Conservation (phyloP, 352 stramenopile species). For the Blastocystis sp. region DNA sequence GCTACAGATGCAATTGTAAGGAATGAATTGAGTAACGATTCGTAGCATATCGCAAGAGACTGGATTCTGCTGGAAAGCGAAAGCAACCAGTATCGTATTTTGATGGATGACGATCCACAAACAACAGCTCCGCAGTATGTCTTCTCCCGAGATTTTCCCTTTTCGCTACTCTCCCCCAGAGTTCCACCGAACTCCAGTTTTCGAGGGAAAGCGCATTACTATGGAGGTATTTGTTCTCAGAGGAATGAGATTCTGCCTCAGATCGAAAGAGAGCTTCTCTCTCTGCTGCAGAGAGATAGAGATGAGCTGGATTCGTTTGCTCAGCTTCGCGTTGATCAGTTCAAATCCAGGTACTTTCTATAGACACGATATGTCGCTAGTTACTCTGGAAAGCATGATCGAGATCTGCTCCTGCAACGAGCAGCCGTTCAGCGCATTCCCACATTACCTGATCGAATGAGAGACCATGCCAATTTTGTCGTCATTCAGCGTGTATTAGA, state of each 20-base stretch:
- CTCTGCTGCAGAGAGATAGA: neutral
- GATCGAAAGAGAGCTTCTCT: neutral
- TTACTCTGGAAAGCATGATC: neutral
- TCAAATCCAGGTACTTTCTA: neutral
- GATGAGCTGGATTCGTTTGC: neutral
- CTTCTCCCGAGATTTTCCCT: slow-evolving; percentile 1
- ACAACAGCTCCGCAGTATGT: neutral
- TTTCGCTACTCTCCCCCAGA: slow-evolving; percentile 1
- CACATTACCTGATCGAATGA: neutral
- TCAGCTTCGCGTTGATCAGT: neutral
- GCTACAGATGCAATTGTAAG: neutral
- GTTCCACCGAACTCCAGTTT: neutral
- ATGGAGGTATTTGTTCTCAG: neutral
- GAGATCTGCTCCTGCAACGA: neutral
- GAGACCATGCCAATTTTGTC: neutral
- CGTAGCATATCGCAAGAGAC: neutral
- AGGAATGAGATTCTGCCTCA: neutral
- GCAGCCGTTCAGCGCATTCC: neutral
- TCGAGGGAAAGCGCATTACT: neutral
- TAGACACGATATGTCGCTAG: too few relatives aligned
- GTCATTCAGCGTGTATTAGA: neutral
- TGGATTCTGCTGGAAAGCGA: neutral
- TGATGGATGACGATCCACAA: neutral
- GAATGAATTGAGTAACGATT: neutral
- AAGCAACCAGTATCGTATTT: neutral